Evolutionary conservation across 345 rosid species (phyloP).

Genomic region (Hibiscus syriacus): DNA sequence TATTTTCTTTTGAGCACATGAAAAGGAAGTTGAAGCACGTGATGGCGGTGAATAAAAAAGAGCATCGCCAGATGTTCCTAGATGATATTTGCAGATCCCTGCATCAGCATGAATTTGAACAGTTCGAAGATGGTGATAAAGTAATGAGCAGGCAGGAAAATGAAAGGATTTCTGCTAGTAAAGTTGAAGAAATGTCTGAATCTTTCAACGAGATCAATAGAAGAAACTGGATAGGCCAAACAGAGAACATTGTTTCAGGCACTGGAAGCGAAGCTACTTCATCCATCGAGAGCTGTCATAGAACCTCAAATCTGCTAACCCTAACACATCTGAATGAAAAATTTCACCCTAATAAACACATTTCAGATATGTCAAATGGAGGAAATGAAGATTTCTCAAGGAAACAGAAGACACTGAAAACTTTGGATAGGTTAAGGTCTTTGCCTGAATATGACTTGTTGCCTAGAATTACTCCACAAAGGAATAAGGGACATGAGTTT

Average conservation of each 20-base stretch:
- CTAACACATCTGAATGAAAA: slow-evolving; percentile 27
- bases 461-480: slow-evolving; percentile 19
- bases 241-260: slow-evolving; percentile 7
- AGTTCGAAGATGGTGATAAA: slow-evolving; percentile 15
- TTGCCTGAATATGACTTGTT: slow-evolving; percentile 43
- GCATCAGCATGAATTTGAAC: not conserved
- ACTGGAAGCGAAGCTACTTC: slow-evolving; percentile 17
- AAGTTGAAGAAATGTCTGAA: not conserved
- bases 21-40: slow-evolving; percentile 54
- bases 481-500: slow-evolving; percentile 14
- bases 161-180: slow-evolving; percentile 13
- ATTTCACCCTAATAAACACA: slow-evolving; percentile 13
- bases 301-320: slow-evolving; percentile 22
- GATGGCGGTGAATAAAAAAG: slow-evolving; percentile 35
- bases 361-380: slow-evolving; percentile 22
- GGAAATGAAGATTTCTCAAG: slow-evolving; percentile 26
- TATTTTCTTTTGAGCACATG: slow-evolving; percentile 43
- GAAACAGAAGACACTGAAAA: slow-evolving; percentile 23
- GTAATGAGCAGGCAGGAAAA: slow-evolving; percentile 19
- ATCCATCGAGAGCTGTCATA: slow-evolving; percentile 18
- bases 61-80: slow-evolving; percentile 10
- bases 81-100: slow-evolving; percentile 10
- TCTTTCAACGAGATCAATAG: slow-evolving; percentile 16
- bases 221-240: slow-evolving; percentile 13
- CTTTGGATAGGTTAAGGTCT: slow-evolving; percentile 26